phyloP scores from a whole-genome alignment of 805 yeast species.

The Grigorovia yakushimaensis region DNA sequence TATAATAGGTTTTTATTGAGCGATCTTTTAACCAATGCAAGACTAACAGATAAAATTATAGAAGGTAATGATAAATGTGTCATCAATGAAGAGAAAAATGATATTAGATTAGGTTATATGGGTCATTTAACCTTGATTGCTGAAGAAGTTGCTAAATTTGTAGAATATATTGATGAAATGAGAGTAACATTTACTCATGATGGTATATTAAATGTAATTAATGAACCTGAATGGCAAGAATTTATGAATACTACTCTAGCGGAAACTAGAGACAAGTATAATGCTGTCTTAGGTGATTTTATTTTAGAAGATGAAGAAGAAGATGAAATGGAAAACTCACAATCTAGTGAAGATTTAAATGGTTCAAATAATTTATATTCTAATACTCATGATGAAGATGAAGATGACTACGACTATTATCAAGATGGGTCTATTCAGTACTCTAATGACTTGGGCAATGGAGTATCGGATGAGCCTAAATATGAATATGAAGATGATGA shows the following conservation, averaged over 20 bases:
- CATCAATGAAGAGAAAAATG: conserved; percentile 48
- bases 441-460: conserved; percentile 11
- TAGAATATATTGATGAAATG: conserved; percentile 35
- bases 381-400: conserved; percentile 23
- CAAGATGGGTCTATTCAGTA: conserved; percentile 10
- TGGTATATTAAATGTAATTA: conserved; percentile 17
- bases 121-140: conserved; percentile 90
- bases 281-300: conserved; percentile 78
- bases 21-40: conserved; percentile 51
- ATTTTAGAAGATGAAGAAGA: conserved; percentile 31
- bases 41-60: conserved; percentile 52
- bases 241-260: conserved; percentile 76
- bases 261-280: conserved; percentile 88
- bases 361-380: conserved; percentile 33
- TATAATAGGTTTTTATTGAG: conserved; percentile 52
- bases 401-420: conserved; percentile 19
- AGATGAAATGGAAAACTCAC: conserved; percentile 8
- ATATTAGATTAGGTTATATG: conserved; percentile 83
- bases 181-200: conserved; percentile 20
- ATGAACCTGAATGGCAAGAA: conserved; percentile 49
- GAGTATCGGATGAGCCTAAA: not conserved
- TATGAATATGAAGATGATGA: conserved; percentile 27
- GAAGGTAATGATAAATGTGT: conserved; percentile 52
- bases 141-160: conserved; percentile 90
- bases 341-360: conserved; percentile 38